These are phyloP conservation scores for Seminavis robusta DNA, from an alignment of 108 stramenopile genomes.

Conservation along the genomic window DNA sequence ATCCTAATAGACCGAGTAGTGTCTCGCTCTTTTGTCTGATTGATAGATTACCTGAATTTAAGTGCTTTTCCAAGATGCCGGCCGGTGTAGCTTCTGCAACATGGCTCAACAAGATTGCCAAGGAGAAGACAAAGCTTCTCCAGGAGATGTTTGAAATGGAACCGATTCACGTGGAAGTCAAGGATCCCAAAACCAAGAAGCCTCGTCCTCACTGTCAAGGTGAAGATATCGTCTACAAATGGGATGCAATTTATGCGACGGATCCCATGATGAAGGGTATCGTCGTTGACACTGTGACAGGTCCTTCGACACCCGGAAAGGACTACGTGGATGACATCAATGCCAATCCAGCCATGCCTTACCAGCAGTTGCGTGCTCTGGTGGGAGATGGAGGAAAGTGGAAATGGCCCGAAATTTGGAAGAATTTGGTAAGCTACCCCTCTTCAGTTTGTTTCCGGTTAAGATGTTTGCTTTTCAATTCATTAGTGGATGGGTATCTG, in stretches of 20 bases:
- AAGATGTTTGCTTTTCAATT: too few relatives aligned
- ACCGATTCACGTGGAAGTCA: conserved; percentile 8
- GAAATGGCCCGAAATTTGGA: conserved; percentile 14
- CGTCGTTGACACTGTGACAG: conserved; percentile 4
- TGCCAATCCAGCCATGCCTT: conserved; percentile 13
- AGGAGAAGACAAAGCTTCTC: neutral
- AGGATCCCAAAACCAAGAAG: conserved; percentile 8
- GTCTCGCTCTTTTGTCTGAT: neutral
- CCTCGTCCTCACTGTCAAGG: conserved; percentile 2
- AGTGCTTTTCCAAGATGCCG: neutral
- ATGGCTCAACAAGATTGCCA: conserved; percentile 1
- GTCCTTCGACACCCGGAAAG: conserved; percentile 6
- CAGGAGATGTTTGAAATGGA: conserved; percentile 10
- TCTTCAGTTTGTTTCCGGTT: too few relatives aligned
- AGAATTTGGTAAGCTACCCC: too few relatives aligned
- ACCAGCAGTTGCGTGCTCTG: conserved; percentile 11
- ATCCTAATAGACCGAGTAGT: too few relatives aligned
- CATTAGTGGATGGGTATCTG: too few relatives aligned
- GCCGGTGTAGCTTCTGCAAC: neutral
- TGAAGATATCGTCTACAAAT: conserved; percentile 1
- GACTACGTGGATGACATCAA: conserved; percentile 5
- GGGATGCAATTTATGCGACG: conserved; percentile 2
- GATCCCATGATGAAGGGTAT: conserved; percentile 7
- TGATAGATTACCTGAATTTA: too few relatives aligned
- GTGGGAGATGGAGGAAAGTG: conserved; percentile 13